Conservation (phyloP, 495 filamentous ascomycete genomes). For the Penicillium bialowiezense region DNA sequence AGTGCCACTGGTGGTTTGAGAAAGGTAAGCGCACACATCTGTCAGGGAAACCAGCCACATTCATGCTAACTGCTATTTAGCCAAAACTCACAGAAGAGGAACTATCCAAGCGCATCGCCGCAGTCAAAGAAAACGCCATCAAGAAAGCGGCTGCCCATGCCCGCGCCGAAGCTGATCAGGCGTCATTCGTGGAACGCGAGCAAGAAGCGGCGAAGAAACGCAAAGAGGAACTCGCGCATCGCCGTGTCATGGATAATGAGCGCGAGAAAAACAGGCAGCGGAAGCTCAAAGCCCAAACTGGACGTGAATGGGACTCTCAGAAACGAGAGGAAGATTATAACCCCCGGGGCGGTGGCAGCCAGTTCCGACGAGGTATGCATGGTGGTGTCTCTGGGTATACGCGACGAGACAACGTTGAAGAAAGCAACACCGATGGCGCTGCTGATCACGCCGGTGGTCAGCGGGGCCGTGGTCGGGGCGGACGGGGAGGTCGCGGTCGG, state of each 20-base stretch:
- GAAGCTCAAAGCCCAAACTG: constrained; percentile 63
- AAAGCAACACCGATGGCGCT: constrained; percentile 20
- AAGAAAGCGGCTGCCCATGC: constrained; percentile 59
- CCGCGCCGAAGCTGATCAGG: constrained; percentile 65
- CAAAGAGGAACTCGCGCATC: constrained; percentile 53
- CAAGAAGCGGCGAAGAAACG: constrained; percentile 52
- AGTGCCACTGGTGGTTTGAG: constrained; percentile 63
- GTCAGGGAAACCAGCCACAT: neutral
- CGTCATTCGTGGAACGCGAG: constrained; percentile 64
- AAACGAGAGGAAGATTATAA: constrained; percentile 65
- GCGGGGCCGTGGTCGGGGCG: constrained; percentile 26
- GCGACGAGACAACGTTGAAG: constrained; percentile 34
- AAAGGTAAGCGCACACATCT: constrained; percentile 31
- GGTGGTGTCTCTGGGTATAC: constrained; percentile 52
- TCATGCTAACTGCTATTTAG: constrained; percentile 22
- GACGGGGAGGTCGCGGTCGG: constrained; percentile 34
- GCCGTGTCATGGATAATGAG: constrained; percentile 64
- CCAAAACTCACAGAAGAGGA: constrained; percentile 70
- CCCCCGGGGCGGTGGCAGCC: constrained; percentile 42
- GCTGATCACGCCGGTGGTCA: constrained; percentile 4
- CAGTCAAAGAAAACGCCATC: constrained; percentile 57
- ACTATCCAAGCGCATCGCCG: constrained; percentile 56
- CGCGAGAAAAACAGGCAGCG: constrained; percentile 68
- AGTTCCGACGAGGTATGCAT: constrained; percentile 55
- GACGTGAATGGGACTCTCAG: constrained; percentile 73